phyloP scores from a whole-genome alignment of 164 flowering plant species.

The Pachysandra terminalis region DNA sequence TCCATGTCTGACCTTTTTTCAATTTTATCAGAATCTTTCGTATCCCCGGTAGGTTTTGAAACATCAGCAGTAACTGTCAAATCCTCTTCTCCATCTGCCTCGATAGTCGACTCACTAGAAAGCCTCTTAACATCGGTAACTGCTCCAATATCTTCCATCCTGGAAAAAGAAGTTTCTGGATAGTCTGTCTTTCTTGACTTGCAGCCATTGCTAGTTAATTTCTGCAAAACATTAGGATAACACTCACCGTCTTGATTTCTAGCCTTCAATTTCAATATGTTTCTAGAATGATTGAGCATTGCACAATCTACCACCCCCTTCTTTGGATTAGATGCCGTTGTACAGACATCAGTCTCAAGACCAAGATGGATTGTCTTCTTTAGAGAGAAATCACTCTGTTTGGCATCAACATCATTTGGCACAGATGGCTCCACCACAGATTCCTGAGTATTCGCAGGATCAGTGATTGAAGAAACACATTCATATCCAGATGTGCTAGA shows the following conservation, averaged over 20 bases:
- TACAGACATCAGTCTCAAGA: constrained; percentile 10
- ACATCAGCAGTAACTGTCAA: constrained; percentile 18
- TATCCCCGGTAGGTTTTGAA: constrained; percentile 20
- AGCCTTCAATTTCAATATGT: constrained; percentile 4
- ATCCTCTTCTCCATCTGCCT: constrained; percentile 18
- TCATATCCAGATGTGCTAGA: constrained; percentile 19
- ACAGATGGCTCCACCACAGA: constrained; percentile 15
- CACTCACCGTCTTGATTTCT: constrained; percentile 23
- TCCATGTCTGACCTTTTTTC: constrained; percentile 43
- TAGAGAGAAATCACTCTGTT: constrained; percentile 14
- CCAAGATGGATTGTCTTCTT: constrained; percentile 6
- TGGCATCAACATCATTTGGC: constrained; percentile 17
- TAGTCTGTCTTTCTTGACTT: constrained; percentile 20
- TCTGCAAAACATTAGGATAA: constrained; percentile 16
- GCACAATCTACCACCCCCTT: constrained; percentile 17
- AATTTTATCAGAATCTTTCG: constrained; percentile 19
- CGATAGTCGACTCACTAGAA: constrained; percentile 18
- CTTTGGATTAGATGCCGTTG: constrained; percentile 24
- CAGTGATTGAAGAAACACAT: constrained; percentile 17
- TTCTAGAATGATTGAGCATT: constrained; percentile 14
- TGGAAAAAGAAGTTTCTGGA: constrained; percentile 21
- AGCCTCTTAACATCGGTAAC: constrained; percentile 20
- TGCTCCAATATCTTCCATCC: constrained; percentile 26
- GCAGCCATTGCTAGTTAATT: constrained; percentile 19
- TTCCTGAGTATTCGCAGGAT: constrained; percentile 20